Evolutionary conservation across 2,329 filamentous ascomycete species (phyloP).

Genomic region (Akanthomyces uredinophilus): DNA sequence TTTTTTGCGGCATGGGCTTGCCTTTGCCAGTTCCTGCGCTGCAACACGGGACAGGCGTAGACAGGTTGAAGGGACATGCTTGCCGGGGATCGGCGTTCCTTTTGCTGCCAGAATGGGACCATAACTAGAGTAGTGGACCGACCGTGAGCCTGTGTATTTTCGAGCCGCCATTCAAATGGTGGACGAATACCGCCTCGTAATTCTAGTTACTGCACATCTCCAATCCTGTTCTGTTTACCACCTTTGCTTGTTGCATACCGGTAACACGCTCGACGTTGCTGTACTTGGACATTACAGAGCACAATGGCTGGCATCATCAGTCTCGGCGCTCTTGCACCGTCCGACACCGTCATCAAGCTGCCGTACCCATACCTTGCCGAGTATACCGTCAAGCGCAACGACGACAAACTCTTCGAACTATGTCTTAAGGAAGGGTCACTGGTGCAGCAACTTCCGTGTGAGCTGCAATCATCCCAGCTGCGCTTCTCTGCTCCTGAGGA

Average conservation of each 20-base stretch:
- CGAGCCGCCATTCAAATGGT: not conserved
- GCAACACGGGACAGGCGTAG: not conserved
- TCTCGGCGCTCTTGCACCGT: conserved; percentile 25
- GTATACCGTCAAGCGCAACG: conserved; percentile 34
- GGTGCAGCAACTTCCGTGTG: conserved; percentile 24
- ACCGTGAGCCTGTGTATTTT: not conserved
- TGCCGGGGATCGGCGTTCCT: not conserved
- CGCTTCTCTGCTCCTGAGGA: conserved; percentile 42
- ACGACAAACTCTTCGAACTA: conserved; percentile 31
- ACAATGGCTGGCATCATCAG: conserved; percentile 24
- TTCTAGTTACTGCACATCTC: not conserved
- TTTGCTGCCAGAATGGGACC: not conserved
- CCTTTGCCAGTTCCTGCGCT: not conserved
- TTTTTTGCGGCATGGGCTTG: not conserved
- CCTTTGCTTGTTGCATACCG: not conserved
- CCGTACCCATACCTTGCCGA: conserved; percentile 46
- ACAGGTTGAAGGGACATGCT: not conserved
- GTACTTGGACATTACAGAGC: not conserved
- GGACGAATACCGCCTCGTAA: not conserved
- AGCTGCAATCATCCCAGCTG: conserved; percentile 31
- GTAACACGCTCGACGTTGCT: not conserved
- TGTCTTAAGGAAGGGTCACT: conserved; percentile 25
- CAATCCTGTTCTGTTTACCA: not conserved
- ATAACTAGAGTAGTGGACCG: not conserved
- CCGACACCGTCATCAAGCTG: conserved; percentile 41